A percentile compares a stretch with the other conserved stretches of the same genome.
These are phyloP conservation scores for Colletotrichum chrysophilum DNA, from an alignment of 2,329 filamentous ascomycete species.

Conservation along the genomic window DNA sequence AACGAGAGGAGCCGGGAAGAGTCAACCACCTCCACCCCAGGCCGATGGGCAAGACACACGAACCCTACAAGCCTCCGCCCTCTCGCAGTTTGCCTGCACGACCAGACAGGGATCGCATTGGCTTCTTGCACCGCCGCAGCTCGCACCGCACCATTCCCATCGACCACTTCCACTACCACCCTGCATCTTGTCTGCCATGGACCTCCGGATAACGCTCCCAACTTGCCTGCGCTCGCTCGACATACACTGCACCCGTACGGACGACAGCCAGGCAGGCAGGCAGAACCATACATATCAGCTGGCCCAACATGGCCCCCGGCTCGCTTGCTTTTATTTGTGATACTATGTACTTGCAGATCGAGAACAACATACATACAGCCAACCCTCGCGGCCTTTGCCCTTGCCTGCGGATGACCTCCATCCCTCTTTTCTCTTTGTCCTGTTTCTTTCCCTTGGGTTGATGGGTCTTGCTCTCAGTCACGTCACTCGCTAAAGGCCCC, in stretches of 20 bases:
- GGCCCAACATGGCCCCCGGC: constrained; percentile 4
- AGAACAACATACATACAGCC: constrained; percentile 17
- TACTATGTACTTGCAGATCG: neutral
- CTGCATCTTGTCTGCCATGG: neutral
- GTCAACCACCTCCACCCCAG: neutral
- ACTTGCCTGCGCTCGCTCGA: neutral
- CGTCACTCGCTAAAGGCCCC: neutral
- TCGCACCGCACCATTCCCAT: neutral
- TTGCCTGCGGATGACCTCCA: neutral
- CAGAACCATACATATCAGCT: constrained; percentile 1
- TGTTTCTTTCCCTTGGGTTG: neutral
- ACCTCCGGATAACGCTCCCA: constrained; percentile 5
- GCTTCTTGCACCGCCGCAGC: constrained; percentile 20
- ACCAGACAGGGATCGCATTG: constrained; percentile 3
- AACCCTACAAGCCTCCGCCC: constrained; percentile 9
- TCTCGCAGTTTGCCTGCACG: constrained; percentile 17
- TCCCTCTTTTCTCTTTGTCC: constrained; percentile 3
- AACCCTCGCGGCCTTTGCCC: neutral
- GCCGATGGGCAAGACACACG: constrained; percentile 5
- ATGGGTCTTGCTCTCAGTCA: neutral
- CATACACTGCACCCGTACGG: constrained; percentile 7
- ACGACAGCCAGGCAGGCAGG: neutral
- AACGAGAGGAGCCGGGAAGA: neutral
- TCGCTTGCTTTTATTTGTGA: constrained; percentile 21
- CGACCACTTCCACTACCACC: neutral